Percentiles rank a stretch among this genome's conserved stretches.
Evolutionary conservation across 768 basidiomycete genomes (phyloP).

Genomic region (Pleurotus citrinopileatus): DNA sequence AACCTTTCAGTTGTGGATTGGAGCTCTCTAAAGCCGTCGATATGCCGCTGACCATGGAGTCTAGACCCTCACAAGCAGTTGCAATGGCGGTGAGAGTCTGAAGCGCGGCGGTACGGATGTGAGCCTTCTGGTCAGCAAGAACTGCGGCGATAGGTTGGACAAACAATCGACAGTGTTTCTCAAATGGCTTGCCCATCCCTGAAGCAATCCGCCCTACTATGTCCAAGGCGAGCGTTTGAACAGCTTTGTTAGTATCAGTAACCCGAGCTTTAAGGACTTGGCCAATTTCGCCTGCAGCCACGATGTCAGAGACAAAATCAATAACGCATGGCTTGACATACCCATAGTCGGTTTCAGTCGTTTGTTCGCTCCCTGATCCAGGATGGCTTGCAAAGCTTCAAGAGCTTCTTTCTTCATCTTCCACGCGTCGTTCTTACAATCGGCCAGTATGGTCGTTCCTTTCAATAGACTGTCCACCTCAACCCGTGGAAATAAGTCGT

Average conservation of each 20-base stretch:
- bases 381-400: conserved; percentile 74
- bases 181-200: conserved; percentile 96
- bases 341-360: conserved; percentile 90
- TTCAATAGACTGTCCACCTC: conserved; percentile 87
- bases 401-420: conserved; percentile 95
- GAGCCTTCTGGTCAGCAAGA: conserved; percentile 90
- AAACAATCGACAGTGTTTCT: conserved; percentile 81
- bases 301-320: not conserved
- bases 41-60: conserved; percentile 76
- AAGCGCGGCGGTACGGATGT: conserved; percentile 74
- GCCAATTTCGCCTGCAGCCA: conserved; percentile 76
- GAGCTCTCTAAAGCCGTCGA: conserved; percentile 78
- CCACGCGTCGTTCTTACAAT: conserved; percentile 93
- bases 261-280: conserved; percentile 86
- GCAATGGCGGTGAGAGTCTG: conserved; percentile 82
- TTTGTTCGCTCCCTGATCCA: conserved; percentile 92
- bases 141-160: conserved; percentile 76
- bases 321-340: conserved; percentile 24
- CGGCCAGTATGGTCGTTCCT: conserved; percentile 77
- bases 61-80: conserved; percentile 79
- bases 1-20: conserved; percentile 86
- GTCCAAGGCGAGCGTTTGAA: conserved; percentile 87
- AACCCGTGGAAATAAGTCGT: conserved; percentile 93
- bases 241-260: conserved; percentile 90
- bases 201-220: conserved; percentile 86